Base-by-base conservation (phyloP, 352 stramenopile species). In the Phytophthora sp. region DNA sequence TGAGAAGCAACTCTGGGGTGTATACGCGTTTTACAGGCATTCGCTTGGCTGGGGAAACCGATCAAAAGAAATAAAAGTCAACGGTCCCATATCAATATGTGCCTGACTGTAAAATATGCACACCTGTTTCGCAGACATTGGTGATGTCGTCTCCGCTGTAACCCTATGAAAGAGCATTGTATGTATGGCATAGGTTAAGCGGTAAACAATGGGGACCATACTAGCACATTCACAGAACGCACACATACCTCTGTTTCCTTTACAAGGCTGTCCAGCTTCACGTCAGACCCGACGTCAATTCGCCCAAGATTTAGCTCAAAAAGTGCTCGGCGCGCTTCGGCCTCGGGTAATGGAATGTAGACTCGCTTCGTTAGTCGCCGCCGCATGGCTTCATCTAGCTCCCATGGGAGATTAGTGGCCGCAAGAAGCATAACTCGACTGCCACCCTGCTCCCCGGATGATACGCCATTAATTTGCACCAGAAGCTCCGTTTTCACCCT, bases 401-500 rank as follows among this genome's bases (percentile, higher is more conserved):
- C 95, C 97, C 97, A 99, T 24, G 97, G 97, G 15, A 98, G 71
- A 71, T 99, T 99, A 2, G 93, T 99, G 2, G 97, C 97, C 15
- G 93, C 97, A 30, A 99, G 77, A 16, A 99, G 86, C 75, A 98
- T 96, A 18, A 96, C 88, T 21, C 74, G 77, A 29, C 82, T 87
- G 42, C 69, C 73, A 1, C 77, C 65, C 16, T 79, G 51, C 24
- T 88, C 81, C 1, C 66, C 69, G 4, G 80, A 91, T 2, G 76
- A 81, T 1, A 99, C 82, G 20, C 97, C 97, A 66, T 99, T 98
- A 83, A 99, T 99, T 76, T 99, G 97, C 15, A 99, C 91, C 7
- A 99, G 87, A 39, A 99, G 77, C 67, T 99, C 97, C 8, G 97
- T 99, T 75, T 99, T 99, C 41, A 99, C 95, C 53, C 68, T 98